Percentiles rank a stretch among this genome's conserved stretches.
Evolutionary conservation across 2,329 filamentous ascomycete genomes (phyloP).

Genomic region (Sporothrix sp.): DNA sequence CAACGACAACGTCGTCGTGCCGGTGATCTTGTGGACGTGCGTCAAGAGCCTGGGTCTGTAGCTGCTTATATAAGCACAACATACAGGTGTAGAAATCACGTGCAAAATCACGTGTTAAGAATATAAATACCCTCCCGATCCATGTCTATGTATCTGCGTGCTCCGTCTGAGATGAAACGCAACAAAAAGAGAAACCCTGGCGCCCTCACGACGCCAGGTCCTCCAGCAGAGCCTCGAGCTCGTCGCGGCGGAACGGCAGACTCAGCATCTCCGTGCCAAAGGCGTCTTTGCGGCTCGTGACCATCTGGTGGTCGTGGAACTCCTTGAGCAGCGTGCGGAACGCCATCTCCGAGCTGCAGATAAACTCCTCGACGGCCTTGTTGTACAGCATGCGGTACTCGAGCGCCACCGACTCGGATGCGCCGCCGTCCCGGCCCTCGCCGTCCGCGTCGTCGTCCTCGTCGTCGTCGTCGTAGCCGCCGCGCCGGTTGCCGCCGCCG

Average conservation of each 20-base stretch:
- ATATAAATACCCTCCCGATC: no score
- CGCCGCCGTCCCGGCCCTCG: slow-evolving; percentile 32
- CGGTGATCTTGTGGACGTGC: slow-evolving; percentile 83
- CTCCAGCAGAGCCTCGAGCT: slow-evolving; percentile 80
- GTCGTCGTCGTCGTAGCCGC: slow-evolving; percentile 83
- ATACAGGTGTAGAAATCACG: no score
- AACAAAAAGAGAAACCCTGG: no score
- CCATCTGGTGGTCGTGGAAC: slow-evolving; percentile 97
- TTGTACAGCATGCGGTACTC: slow-evolving; percentile 90
- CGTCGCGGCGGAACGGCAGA: slow-evolving; percentile 76
- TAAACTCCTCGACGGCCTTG: slow-evolving; percentile 92
- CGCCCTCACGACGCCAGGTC: slow-evolving; percentile 43
- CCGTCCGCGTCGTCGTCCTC: slow-evolving; percentile 56
- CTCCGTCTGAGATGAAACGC: no score
- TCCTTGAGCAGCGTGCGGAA: slow-evolving; percentile 92
- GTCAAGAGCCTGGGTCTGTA: slow-evolving; percentile 65
- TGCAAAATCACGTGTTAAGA: no score
- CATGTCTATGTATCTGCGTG: no score
- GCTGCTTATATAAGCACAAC: no score
- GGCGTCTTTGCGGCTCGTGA: slow-evolving; percentile 76
- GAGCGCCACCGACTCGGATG: slow-evolving; percentile 56
- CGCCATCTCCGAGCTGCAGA: slow-evolving; percentile 91
- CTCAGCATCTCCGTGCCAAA: slow-evolving; percentile 78
- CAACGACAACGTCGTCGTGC: slow-evolving; percentile 97
- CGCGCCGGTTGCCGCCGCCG: slow-evolving; percentile 43